Conservation (phyloP, 1,139 yeast genomes). For the Candida gigantensis region DNA sequence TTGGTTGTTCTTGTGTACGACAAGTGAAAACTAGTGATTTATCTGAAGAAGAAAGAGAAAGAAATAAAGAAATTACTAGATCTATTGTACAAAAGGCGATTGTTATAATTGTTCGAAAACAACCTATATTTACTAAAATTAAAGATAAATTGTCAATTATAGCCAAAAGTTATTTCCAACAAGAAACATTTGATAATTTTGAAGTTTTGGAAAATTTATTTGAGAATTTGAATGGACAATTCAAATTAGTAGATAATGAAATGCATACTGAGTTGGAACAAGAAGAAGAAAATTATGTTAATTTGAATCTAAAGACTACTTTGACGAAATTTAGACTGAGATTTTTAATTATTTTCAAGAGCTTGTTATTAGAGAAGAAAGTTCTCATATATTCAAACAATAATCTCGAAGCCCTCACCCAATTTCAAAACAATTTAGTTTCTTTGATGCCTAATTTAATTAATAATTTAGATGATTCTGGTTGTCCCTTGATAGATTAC, state of each 20-base stretch:
- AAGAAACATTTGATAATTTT: conserved; percentile 72
- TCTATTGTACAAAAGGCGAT: conserved; percentile 91
- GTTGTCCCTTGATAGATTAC: conserved; percentile 71
- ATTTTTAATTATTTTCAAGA: conserved; percentile 71
- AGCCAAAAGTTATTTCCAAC: conserved; percentile 83
- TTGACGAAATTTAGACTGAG: conserved; percentile 60
- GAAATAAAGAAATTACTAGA: conserved; percentile 72
- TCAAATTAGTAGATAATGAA: conserved; percentile 29
- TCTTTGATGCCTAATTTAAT: conserved; percentile 79
- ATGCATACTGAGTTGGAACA: conserved; percentile 16
- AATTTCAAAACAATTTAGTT: conserved; percentile 69
- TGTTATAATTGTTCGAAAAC: conserved; percentile 75
- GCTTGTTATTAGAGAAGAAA: conserved; percentile 71
- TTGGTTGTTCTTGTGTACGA: conserved; percentile 92
- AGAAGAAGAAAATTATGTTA: conserved; percentile 61
- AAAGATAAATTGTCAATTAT: conserved; percentile 89
- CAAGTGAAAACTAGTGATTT: conserved; percentile 72
- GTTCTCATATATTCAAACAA: conserved; percentile 70
- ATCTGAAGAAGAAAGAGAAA: conserved; percentile 42
- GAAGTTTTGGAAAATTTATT: conserved; percentile 68
- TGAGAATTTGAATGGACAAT: conserved; percentile 59
- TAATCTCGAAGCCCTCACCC: conserved; percentile 77
- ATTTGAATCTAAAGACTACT: conserved; percentile 69
- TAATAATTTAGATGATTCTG: conserved; percentile 71
- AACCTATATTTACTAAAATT: conserved; percentile 85